These are phyloP conservation scores for Melastoma malabathricum DNA, from an alignment of 345 rosid species.

Conservation along the genomic window DNA sequence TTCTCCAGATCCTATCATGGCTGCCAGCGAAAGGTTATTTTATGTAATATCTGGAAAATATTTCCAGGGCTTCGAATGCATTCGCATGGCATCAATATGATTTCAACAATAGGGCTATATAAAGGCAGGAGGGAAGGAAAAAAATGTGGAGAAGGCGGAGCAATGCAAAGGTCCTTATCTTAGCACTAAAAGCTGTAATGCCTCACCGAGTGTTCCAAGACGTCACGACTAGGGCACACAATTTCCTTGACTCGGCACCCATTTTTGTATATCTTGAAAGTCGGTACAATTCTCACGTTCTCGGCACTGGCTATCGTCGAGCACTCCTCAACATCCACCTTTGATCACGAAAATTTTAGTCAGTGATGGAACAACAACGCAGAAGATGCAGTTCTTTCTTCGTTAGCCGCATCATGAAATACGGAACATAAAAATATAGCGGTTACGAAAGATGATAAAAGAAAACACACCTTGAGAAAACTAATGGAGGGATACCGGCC, in stretches of 20 bases:
- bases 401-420: no score
- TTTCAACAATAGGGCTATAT: constrained; percentile 11
- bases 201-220: constrained; percentile 88
- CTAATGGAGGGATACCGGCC: constrained; percentile 70
- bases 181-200: constrained; percentile 67
- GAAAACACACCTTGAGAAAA: constrained; percentile 57
- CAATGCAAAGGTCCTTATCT: constrained; percentile 12
- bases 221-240: constrained; percentile 74
- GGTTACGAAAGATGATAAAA: neutral
- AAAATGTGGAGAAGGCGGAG: constrained; percentile 8
- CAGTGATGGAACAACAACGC: neutral
- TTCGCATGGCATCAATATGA: constrained; percentile 17
- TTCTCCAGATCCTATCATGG: constrained; percentile 27
- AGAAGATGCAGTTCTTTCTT: no score
- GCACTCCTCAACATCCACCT: constrained; percentile 70
- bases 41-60: constrained; percentile 24
- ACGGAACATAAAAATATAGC: no score
- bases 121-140: constrained; percentile 3
- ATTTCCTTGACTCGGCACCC: constrained; percentile 81
- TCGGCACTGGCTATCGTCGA: constrained; percentile 47
- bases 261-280: constrained; percentile 88
- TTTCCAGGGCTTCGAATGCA: constrained; percentile 16
- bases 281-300: constrained; percentile 80
- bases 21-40: constrained; percentile 25
- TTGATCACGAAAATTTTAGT: neutral